phyloP scores from a whole-genome alignment of 495 filamentous ascomycete genomes.

The Tuber brumale region DNA sequence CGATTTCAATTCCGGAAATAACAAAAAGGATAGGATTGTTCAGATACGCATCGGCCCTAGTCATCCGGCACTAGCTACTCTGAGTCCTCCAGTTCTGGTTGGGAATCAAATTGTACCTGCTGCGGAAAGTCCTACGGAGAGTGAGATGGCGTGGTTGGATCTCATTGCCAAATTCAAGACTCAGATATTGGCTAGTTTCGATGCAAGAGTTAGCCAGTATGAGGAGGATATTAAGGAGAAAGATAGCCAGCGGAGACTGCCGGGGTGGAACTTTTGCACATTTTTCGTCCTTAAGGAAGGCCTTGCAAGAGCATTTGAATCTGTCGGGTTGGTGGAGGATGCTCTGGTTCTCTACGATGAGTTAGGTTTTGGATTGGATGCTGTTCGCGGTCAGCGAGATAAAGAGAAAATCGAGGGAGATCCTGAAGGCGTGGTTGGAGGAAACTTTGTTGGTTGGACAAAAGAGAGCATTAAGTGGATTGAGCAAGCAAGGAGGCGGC shows the following conservation, averaged over 20 bases:
- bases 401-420: slow-evolving; percentile 22
- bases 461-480: slow-evolving; percentile 42
- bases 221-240: slow-evolving; percentile 95
- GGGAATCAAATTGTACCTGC: slow-evolving; percentile 41
- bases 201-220: slow-evolving; percentile 84
- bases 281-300: slow-evolving; percentile 98
- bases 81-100: slow-evolving; percentile 38
- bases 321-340: slow-evolving; percentile 91
- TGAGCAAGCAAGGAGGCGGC: slow-evolving; percentile 36
- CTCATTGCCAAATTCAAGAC: slow-evolving; percentile 79
- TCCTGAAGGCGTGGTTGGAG: slow-evolving; percentile 32
- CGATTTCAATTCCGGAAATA: slow-evolving; percentile 76
- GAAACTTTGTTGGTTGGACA: slow-evolving; percentile 40
- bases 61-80: slow-evolving; percentile 40
- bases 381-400: slow-evolving; percentile 63
- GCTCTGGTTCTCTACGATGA: slow-evolving; percentile 90
- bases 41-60: slow-evolving; percentile 67
- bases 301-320: slow-evolving; percentile 87
- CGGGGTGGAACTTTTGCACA: slow-evolving; percentile 98
- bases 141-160: slow-evolving; percentile 69
- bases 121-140: slow-evolving; percentile 60
- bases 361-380: slow-evolving; percentile 75
- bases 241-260: slow-evolving; percentile 77
- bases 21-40: slow-evolving; percentile 76
- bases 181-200: slow-evolving; percentile 81